phyloP scores from a whole-genome alignment of 805 yeast genomes.

The Isabelozyma rhagii region DNA sequence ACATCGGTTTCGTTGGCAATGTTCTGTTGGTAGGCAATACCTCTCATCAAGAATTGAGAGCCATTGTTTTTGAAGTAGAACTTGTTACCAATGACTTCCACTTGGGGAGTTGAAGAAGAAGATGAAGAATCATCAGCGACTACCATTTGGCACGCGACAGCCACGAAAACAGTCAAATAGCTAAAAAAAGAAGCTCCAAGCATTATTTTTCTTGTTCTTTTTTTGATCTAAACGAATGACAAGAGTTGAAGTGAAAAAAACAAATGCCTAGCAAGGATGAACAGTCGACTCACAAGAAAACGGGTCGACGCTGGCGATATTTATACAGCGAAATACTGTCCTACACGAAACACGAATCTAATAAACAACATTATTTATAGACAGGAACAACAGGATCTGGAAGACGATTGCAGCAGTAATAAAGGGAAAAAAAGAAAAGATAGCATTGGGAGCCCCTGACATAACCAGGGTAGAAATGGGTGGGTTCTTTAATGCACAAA shows the following conservation, averaged over 20 bases:
- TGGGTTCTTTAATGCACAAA: background rate
- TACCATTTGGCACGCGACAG: background rate
- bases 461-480: no score
- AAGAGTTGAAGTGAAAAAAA: background rate
- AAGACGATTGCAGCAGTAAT: background rate
- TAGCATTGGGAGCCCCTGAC: background rate
- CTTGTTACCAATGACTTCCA: slow-evolving; percentile 69
- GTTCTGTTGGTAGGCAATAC: slow-evolving; percentile 80
- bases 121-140: background rate
- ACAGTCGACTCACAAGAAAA: background rate
- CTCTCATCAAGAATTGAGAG: slow-evolving; percentile 81
- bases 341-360: background rate
- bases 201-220: background rate
- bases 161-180: background rate
- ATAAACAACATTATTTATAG: background rate
- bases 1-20: slow-evolving; percentile 14
- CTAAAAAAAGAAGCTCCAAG: background rate
- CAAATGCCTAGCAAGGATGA: background rate
- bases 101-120: slow-evolving; percentile 10
- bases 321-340: background rate
- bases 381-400: background rate
- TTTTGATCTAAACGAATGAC: background rate
- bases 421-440: background rate
- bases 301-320: background rate
- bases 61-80: slow-evolving; percentile 73